Percentiles rank a stretch among this genome's conserved stretches.
These are phyloP conservation scores for Chaetomiaceae sp. DNA, from an alignment of 2,329 filamentous ascomycete species.

Conservation along the genomic window DNA sequence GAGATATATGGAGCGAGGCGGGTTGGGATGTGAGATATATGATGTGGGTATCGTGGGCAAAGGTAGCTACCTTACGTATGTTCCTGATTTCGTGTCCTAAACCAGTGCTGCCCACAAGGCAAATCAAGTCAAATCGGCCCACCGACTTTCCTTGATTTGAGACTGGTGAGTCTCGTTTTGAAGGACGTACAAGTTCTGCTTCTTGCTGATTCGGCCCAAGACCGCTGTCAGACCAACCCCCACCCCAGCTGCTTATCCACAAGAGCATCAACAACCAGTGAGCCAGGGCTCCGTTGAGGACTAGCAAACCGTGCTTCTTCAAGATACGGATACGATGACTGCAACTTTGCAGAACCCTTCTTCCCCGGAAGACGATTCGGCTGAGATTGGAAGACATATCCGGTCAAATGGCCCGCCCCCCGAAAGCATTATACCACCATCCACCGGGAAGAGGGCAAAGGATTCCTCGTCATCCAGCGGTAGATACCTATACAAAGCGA, in stretches of 20 bases:
- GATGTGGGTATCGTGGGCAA: no score
- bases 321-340: neutral
- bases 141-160: no score
- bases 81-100: no score
- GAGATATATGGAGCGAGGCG: no score
- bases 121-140: no score
- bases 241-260: neutral
- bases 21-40: no score
- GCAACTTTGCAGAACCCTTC: neutral
- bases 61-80: no score
- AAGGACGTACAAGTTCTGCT: conserved; percentile 2
- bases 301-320: neutral
- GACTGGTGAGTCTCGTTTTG: no score
- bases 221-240: neutral
- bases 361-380: neutral
- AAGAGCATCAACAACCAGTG: neutral
- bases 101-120: no score
- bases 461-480: conserved; percentile 1
- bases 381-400: neutral
- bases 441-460: conserved; percentile 3
- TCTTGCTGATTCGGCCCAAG: neutral
- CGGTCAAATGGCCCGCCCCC: neutral
- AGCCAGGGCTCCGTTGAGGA: neutral
- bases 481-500: conserved; percentile 2
- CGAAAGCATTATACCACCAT: neutral